A percentile compares a stretch with the other conserved stretches of the same genome.
These are phyloP conservation scores for Leccinum insigne DNA, from an alignment of 1,284 basidiomycete species.

Conservation along the genomic window DNA sequence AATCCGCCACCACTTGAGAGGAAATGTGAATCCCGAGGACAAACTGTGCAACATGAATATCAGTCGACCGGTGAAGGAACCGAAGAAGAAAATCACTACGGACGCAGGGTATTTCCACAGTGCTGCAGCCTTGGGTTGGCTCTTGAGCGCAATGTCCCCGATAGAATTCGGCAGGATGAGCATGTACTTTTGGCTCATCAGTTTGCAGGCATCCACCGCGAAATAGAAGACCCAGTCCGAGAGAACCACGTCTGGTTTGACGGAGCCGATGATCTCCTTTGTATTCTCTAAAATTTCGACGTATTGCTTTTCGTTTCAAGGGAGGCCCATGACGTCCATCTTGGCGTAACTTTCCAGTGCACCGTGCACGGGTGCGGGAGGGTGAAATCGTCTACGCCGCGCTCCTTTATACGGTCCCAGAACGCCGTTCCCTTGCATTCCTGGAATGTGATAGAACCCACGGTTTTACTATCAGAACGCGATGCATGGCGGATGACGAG, in stretches of 20 bases:
- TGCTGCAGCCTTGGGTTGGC: neutral
- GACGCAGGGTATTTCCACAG: slow-evolving; percentile 14
- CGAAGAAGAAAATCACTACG: neutral
- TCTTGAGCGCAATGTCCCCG: neutral
- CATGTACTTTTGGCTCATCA: slow-evolving; percentile 4
- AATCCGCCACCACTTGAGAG: slow-evolving; percentile 15
- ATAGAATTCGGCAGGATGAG: slow-evolving; percentile 4
- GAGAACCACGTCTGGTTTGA: slow-evolving; percentile 6
- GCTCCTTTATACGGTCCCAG: neutral
- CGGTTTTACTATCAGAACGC: too few relatives aligned
- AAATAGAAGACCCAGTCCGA: neutral
- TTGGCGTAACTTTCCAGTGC: slow-evolving; percentile 5
- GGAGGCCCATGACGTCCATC: neutral
- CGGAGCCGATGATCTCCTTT: slow-evolving; percentile 5
- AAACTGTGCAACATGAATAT: neutral
- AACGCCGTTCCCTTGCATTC: slow-evolving; percentile 4
- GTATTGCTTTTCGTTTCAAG: slow-evolving; percentile 6
- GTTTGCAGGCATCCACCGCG: slow-evolving; percentile 11
- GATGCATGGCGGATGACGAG: slow-evolving; percentile 10
- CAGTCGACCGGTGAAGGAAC: neutral
- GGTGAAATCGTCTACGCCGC: neutral
- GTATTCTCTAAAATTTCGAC: neutral
- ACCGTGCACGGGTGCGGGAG: slow-evolving; percentile 2
- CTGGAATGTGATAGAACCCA: slow-evolving; percentile 3
- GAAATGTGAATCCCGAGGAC: slow-evolving; percentile 8